Evolutionary conservation across 169 alveolate species (phyloP), one percentile per base, ranked within the genome.

Genomic region (Cystoisospora suis): DNA sequence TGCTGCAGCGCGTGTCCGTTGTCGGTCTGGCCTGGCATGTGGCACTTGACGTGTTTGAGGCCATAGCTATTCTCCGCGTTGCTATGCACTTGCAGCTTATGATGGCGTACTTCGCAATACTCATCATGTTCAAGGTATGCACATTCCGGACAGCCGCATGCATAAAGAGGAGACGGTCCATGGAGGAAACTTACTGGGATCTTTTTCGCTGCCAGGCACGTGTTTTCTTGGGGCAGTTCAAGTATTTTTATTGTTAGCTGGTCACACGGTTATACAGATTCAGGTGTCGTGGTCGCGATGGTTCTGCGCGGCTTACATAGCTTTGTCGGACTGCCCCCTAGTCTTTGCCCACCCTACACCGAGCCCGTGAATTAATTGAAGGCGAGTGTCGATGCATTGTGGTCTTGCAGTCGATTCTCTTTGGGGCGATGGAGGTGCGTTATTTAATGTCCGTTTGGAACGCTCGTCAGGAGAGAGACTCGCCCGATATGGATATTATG

Each of bases 381-480:
- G n/a, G n/a, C n/a, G n/a, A n/a, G n/a, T n/a, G n/a, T n/a, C n/a
- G n/a, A n/a, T n/a, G n/a, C n/a, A n/a, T n/a, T n/a, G n/a, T n/a
- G n/a, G 65, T 5, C 34, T 7, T 72, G 9, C 95, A 95, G 90
- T 77, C 92, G 32, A 34, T 94, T 34, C 49, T 94, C 86, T 72
- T 94, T 6, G 92, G 94, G 36, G 70, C 95, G 6, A 86, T 95
- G 91, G 95, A 95, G 38, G 94, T 94, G 42, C 86, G 95, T 40
- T 94, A 91, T 46, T 72, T 95, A 44, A 91, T 95, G 45, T 85
- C 93, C 29, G 89, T 95, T 5, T 95, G 96, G 96, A 93, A 93
- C 65, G 96, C 96, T 27, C 87, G 90, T 69, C 96, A 94, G 58
- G 91, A 95, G 47, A 90, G 56, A 3, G 20, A 72, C 23, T 53